These are phyloP conservation scores for Orbilia javanica DNA, from an alignment of 2,329 filamentous ascomycete genomes.

Conservation along the genomic window DNA sequence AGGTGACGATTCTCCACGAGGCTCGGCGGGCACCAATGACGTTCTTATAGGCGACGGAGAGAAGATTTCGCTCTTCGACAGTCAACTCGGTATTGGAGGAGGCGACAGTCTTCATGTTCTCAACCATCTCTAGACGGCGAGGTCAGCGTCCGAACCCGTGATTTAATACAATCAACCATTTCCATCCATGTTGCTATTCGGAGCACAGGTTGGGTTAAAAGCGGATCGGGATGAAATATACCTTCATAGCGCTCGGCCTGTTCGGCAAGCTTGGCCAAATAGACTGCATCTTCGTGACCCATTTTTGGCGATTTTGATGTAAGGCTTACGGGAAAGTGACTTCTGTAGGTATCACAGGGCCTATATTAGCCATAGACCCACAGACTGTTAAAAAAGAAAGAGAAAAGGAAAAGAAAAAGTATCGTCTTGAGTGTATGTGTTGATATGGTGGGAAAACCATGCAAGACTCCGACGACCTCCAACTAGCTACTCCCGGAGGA, in stretches of 20 bases:
- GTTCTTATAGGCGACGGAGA: conserved; percentile 99
- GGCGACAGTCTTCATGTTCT: conserved; percentile 99
- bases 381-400: too few relatives aligned
- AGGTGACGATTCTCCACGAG: conserved; percentile 99
- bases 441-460: conserved; percentile 16
- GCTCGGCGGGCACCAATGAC: conserved; percentile 97
- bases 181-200: conserved; percentile 47
- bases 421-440: conserved; percentile 54
- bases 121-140: conserved; percentile 85
- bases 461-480: neutral
- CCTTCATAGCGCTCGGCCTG: conserved; percentile 99
- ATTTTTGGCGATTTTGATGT: conserved; percentile 74
- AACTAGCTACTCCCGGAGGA: neutral
- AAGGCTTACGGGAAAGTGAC: neutral
- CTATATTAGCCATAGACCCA: conserved; percentile 17
- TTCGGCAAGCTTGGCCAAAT: conserved; percentile 99
- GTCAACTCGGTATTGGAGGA: conserved; percentile 76
- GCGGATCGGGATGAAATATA: conserved; percentile 67
- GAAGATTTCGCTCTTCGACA: conserved; percentile 75
- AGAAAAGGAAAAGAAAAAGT: too few relatives aligned
- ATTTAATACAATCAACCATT: neutral
- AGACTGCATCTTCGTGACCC: conserved; percentile 99
- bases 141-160: neutral
- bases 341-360: conserved; percentile 20
- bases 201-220: neutral